Percentiles rank a stretch among this genome's conserved stretches.
Conservation (phyloP, 1,284 basidiomycete species). For the Malassezia yamatoensis region DNA sequence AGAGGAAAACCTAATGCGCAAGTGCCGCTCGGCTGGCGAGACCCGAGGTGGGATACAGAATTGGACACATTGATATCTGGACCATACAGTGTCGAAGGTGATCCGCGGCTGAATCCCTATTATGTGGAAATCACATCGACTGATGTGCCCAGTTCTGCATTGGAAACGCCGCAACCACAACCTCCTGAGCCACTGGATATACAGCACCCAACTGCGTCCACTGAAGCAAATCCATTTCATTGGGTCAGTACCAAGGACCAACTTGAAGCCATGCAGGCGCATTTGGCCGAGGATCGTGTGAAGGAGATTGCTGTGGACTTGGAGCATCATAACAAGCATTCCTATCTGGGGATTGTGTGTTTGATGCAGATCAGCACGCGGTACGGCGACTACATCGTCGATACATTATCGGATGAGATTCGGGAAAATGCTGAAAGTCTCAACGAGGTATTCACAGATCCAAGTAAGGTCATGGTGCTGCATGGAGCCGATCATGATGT, state of each 20-base stretch:
- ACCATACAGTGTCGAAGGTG: slow-evolving; percentile 43
- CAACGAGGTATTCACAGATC: slow-evolving; percentile 66
- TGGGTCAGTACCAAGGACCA: slow-evolving; percentile 60
- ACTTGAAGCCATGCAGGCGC: slow-evolving; percentile 60
- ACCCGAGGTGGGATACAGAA: slow-evolving; percentile 12
- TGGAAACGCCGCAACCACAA: slow-evolving; percentile 16
- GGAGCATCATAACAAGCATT: slow-evolving; percentile 79
- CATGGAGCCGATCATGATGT: slow-evolving; percentile 93
- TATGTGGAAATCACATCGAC: slow-evolving; percentile 36
- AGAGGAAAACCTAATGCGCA: slow-evolving; percentile 40
- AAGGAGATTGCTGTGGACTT: slow-evolving; percentile 83
- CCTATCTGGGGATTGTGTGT: slow-evolving; percentile 77
- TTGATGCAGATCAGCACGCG: slow-evolving; percentile 74
- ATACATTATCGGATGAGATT: slow-evolving; percentile 59
- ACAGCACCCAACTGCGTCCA: slow-evolving; percentile 50
- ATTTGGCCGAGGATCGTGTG: slow-evolving; percentile 50
- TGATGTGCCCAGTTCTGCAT: slow-evolving; percentile 48
- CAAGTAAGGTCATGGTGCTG: slow-evolving; percentile 66
- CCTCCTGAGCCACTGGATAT: slow-evolving; percentile 29
- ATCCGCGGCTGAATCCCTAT: slow-evolving; percentile 40
- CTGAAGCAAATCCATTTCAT: slow-evolving; percentile 62
- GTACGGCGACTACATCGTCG: slow-evolving; percentile 75
- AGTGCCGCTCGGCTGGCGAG: slow-evolving; percentile 26
- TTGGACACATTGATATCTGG: slow-evolving; percentile 16
- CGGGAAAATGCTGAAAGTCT: slow-evolving; percentile 62